A percentile compares a stretch with the other conserved stretches of the same genome.
Conservation (phyloP, 306 rosid species). For the Cyclanthera cordifolia region DNA sequence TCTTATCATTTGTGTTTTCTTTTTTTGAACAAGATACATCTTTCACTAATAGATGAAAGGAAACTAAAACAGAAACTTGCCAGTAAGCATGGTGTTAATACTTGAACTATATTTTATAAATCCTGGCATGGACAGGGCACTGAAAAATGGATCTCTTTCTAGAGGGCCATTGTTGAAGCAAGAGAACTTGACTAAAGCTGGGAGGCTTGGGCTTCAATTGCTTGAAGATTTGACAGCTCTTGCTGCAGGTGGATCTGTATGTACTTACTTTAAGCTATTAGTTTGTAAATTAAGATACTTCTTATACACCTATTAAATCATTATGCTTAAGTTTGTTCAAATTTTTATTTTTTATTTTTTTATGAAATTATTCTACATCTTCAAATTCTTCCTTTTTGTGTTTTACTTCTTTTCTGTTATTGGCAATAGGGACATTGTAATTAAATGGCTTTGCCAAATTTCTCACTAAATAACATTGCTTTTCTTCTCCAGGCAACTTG, state of each 20-base stretch:
- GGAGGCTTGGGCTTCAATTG: constrained; percentile 80
- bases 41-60: not conserved
- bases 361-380: not conserved
- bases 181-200: constrained; percentile 62
- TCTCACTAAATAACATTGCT: constrained; percentile 18
- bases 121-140: constrained; percentile 39
- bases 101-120: constrained; percentile 13
- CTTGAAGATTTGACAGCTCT: constrained; percentile 98
- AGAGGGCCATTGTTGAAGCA: constrained; percentile 48
- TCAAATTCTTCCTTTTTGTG: not conserved
- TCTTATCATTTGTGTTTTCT: too few relatives aligned
- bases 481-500: constrained; percentile 61
- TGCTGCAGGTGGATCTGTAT: constrained; percentile 99
- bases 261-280: constrained; percentile 48
- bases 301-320: not conserved
- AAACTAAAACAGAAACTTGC: not conserved
- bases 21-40: not conserved
- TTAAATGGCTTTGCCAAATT: constrained; percentile 10
- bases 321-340: not conserved
- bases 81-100: not conserved
- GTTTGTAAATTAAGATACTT: constrained; percentile 5
- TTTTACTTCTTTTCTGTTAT: not conserved
- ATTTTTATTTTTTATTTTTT: too few relatives aligned
- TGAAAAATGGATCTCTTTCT: constrained; percentile 44
- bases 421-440: not conserved